Percentiles rank a stretch among this genome's conserved stretches.
Conservation (phyloP, 805 yeast genomes). For the Tetrapisispora namnaoensis region DNA sequence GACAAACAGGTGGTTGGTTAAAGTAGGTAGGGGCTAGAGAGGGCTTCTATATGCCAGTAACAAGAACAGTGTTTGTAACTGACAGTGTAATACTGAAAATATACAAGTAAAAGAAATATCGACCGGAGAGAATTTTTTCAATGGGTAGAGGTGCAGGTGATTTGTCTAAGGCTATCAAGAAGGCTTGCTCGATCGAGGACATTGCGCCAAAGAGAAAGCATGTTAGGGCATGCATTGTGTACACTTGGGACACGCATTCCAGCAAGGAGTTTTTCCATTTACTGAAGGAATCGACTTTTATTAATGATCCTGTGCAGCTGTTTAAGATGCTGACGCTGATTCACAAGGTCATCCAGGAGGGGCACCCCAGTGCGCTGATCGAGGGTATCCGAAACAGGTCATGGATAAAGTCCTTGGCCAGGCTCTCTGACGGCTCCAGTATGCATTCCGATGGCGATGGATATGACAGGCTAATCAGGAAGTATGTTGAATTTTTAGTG, state of each 20-base stretch:
- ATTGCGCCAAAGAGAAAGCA: constrained; percentile 93
- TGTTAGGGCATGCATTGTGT: constrained; percentile 89
- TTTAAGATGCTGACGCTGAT: constrained; percentile 79
- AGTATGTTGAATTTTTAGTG: constrained; percentile 60
- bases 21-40: too few species aligned
- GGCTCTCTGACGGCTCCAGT: constrained; percentile 35
- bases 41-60: neutral
- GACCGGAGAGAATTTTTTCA: neutral
- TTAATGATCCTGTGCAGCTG: constrained; percentile 65
- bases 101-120: neutral
- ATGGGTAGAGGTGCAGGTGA: constrained; percentile 22
- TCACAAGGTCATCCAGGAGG: constrained; percentile 94
- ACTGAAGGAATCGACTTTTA: constrained; percentile 68
- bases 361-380: constrained; percentile 75
- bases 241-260: constrained; percentile 90
- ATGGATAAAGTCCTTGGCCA: constrained; percentile 66
- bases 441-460: constrained; percentile 40
- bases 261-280: constrained; percentile 80
- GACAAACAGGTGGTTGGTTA: too few species aligned
- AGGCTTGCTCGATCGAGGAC: constrained; percentile 81
- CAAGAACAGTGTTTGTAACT: neutral
- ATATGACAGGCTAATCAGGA: constrained; percentile 48
- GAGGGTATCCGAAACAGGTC: constrained; percentile 73
- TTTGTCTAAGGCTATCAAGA: constrained; percentile 39
- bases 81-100: neutral